Conservation (phyloP, 768 basidiomycete species). For the Suillus occidentalis region DNA sequence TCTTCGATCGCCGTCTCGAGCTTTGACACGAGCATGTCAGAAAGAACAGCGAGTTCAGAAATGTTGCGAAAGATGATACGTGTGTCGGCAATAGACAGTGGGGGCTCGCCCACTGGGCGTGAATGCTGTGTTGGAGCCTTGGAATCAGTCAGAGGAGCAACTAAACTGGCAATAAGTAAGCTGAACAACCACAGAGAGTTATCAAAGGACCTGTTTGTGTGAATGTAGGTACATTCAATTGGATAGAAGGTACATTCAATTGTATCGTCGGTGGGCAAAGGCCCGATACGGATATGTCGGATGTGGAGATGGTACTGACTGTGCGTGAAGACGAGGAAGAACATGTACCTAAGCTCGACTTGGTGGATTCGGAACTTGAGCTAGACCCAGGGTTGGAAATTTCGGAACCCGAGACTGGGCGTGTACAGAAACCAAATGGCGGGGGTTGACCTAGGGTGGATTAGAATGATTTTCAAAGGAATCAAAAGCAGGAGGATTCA, state of each 20-base stretch:
- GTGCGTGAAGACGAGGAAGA: conserved; percentile 43
- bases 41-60: conserved; percentile 68
- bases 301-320: conserved; percentile 49
- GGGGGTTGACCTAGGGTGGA: conserved; percentile 38
- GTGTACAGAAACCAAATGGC: conserved; percentile 35
- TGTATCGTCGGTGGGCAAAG: background rate
- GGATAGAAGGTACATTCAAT: background rate
- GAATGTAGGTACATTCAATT: conserved; percentile 24
- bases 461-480: conserved; percentile 12
- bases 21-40: conserved; percentile 62
- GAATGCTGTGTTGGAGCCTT: background rate
- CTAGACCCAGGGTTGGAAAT: conserved; percentile 13
- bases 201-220: conserved; percentile 11
- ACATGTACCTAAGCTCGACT: conserved; percentile 36
- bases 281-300: conserved; percentile 37
- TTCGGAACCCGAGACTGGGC: conserved; percentile 22
- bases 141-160: conserved; percentile 27
- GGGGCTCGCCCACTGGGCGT: conserved; percentile 30
- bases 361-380: conserved; percentile 14
- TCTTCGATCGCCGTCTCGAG: conserved; percentile 70
- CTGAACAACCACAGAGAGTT: conserved; percentile 43
- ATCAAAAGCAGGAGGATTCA: conserved; percentile 31
- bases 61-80: conserved; percentile 78
- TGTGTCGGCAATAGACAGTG: conserved; percentile 71
- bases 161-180: conserved; percentile 14